Evolutionary conservation across 495 filamentous ascomycete genomes (phyloP).

Genomic region (Corynascus novoguineensis): DNA sequence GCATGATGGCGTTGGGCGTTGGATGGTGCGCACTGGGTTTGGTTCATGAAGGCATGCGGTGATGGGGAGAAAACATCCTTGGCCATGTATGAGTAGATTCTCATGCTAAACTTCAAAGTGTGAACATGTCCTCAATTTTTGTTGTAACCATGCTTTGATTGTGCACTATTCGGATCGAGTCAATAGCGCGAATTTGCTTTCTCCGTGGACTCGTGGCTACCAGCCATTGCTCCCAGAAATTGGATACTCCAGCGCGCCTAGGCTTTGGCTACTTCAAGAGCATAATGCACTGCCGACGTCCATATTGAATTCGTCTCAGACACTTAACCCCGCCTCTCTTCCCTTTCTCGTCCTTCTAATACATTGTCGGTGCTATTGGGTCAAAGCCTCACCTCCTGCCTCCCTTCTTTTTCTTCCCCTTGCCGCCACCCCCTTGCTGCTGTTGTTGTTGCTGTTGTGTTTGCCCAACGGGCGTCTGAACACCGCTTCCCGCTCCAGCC

Average conservation of each 20-base stretch:
- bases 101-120: conserved; percentile 8
- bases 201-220: too few relatives aligned
- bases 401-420: conserved; percentile 54
- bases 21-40: not conserved
- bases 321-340: not conserved
- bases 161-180: too few relatives aligned
- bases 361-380: too few relatives aligned
- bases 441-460: conserved; percentile 21
- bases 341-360: too few relatives aligned
- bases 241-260: too few relatives aligned
- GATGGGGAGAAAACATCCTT: conserved; percentile 9
- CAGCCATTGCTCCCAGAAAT: too few relatives aligned
- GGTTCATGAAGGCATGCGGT: conserved; percentile 14
- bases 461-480: conserved; percentile 34
- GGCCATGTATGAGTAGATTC: conserved; percentile 26
- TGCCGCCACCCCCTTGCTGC: conserved; percentile 32
- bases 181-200: too few relatives aligned
- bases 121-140: not conserved
- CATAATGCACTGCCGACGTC: too few relatives aligned
- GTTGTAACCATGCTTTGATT: not conserved
- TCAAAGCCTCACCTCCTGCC: conserved; percentile 42
- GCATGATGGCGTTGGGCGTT: conserved; percentile 19
- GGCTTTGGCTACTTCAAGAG: too few relatives aligned
- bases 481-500: conserved; percentile 22
- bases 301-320: too few relatives aligned